Conservation (phyloP, 2,329 filamentous ascomycete genomes). For the Fusarium veterinarium region DNA sequence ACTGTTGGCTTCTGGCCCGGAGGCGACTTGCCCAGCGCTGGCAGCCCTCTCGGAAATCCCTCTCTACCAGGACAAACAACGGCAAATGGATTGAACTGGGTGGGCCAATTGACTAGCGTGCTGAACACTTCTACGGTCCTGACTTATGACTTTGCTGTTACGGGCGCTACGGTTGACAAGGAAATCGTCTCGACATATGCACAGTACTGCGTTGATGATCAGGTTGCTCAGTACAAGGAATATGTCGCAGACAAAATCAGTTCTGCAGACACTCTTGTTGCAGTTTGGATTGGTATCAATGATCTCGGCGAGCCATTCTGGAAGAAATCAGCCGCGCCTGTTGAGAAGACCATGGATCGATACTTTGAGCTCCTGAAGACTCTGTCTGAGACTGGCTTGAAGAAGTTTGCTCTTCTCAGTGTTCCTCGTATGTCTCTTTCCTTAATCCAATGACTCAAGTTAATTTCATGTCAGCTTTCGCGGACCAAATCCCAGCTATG, state of each 20-base stretch:
- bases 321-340: constrained; percentile 8
- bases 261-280: constrained; percentile 12
- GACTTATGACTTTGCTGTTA: constrained; percentile 32
- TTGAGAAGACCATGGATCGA: constrained; percentile 8
- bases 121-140: constrained; percentile 22
- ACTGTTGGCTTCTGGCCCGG: constrained; percentile 31
- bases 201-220: constrained; percentile 23
- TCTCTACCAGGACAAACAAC: constrained; percentile 24
- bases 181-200: constrained; percentile 25
- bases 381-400: constrained; percentile 3
- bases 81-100: constrained; percentile 31
- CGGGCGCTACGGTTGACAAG: constrained; percentile 31
- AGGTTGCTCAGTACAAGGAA: constrained; percentile 28
- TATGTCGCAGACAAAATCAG: constrained; percentile 15
- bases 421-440: not conserved
- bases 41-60: constrained; percentile 24
- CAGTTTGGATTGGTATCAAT: constrained; percentile 36
- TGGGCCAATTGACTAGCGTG: constrained; percentile 18
- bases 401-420: constrained; percentile 21
- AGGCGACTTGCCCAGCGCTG: not conserved
- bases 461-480: not conserved
- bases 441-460: accelerated
- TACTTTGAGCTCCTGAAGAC: constrained; percentile 25
- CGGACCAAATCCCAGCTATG: constrained; percentile 18
- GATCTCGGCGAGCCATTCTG: constrained; percentile 33